phyloP scores from a whole-genome alignment of 2,329 filamentous ascomycete genomes.

The Fusarium sp. region DNA sequence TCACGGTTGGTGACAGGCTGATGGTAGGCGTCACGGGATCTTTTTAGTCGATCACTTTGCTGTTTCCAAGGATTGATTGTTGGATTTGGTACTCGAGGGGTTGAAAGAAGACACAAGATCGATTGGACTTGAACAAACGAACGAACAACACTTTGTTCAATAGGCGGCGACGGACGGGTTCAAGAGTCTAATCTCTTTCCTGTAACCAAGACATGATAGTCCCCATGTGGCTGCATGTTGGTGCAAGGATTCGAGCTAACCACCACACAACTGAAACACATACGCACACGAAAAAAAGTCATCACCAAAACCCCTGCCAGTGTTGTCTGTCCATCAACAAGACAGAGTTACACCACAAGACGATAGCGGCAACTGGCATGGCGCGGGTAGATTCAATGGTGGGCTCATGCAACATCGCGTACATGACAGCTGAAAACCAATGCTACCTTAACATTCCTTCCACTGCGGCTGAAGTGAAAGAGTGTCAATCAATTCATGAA shows the following conservation, averaged over 20 bases:
- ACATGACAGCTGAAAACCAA: background rate
- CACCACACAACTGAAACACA: background rate
- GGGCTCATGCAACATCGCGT: background rate
- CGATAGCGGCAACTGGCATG: background rate
- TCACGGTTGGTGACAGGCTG: background rate
- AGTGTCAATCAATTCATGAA: background rate
- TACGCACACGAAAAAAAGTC: background rate
- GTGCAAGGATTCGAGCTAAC: background rate
- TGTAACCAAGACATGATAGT: background rate
- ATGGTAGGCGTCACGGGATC: background rate
- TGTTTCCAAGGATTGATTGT: background rate
- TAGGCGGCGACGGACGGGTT: too few species aligned
- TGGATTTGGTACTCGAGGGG: background rate
- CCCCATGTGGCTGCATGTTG: background rate
- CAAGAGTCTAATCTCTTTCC: background rate
- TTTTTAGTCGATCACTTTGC: background rate
- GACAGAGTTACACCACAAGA: background rate
- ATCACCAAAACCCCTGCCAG: background rate
- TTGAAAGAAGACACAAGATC: background rate
- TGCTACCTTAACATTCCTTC: background rate
- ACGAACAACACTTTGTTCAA: too few species aligned
- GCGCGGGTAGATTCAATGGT: background rate
- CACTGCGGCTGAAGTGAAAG: background rate
- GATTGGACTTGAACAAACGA: background rate
- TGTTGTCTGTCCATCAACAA: background rate